Conservation (phyloP, 805 yeast genomes). For the Candida awuae region DNA sequence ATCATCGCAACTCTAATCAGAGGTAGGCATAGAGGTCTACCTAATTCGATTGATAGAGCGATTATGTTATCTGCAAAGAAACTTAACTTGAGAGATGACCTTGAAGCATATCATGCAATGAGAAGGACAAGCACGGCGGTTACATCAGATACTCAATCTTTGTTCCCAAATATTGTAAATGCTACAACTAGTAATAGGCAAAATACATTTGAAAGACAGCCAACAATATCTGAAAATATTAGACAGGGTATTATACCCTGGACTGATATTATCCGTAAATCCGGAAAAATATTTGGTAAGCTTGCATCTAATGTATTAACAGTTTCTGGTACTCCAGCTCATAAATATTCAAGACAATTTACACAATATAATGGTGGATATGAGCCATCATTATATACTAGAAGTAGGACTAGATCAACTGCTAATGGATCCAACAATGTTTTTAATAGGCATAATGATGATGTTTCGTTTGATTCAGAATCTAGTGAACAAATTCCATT, state of each 20-base stretch:
- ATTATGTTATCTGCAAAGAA: constrained; percentile 73
- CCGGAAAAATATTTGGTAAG: constrained; percentile 4
- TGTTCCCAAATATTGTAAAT: constrained; percentile 7
- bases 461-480: neutral
- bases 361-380: constrained; percentile 6
- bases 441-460: too few relatives aligned
- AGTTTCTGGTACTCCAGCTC: constrained; percentile 7
- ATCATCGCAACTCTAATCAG: constrained; percentile 86
- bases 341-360: constrained; percentile 8
- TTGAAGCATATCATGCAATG: constrained; percentile 43
- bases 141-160: neutral
- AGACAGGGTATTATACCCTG: constrained; percentile 9
- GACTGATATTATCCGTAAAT: constrained; percentile 1
- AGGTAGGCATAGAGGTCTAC: constrained; percentile 95
- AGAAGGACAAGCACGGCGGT: constrained; percentile 21
- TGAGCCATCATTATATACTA: neutral
- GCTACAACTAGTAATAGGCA: constrained; percentile 2
- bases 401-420: neutral
- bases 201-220: constrained; percentile 1
- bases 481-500: neutral
- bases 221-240: constrained; percentile 8
- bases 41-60: constrained; percentile 89
- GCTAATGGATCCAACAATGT: too few relatives aligned
- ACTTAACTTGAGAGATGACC: constrained; percentile 51
- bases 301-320: constrained; percentile 9